Conservation (phyloP, 257 asterid genomes). For the Scutellaria minor region DNA sequence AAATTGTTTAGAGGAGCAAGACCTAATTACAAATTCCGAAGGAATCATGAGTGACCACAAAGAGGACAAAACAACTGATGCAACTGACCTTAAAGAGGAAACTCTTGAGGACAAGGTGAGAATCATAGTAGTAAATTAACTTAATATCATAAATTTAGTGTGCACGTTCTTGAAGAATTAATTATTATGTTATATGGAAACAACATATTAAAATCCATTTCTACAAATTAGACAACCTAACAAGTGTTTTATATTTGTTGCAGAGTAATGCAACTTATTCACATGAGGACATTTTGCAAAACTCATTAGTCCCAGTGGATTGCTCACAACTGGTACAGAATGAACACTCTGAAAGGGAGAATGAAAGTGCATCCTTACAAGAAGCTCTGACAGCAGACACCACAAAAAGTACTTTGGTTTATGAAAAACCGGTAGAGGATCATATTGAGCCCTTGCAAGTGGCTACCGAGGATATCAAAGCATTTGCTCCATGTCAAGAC, state of each 20-base stretch:
- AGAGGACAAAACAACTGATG: constrained; percentile 24
- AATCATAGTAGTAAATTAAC: not conserved
- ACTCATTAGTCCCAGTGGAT: constrained; percentile 25
- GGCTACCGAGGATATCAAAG: constrained; percentile 27
- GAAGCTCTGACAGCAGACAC: constrained; percentile 26
- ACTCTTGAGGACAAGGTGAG: constrained; percentile 31
- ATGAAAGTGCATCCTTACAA: constrained; percentile 26
- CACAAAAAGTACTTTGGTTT: constrained; percentile 12
- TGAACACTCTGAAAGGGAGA: constrained; percentile 21
- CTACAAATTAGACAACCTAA: constrained; percentile 9
- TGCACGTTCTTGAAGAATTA: constrained; percentile 8
- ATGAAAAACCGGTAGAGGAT: constrained; percentile 27
- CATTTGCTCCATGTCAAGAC: constrained; percentile 25
- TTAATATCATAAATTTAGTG: not conserved
- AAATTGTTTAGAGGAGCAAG: constrained; percentile 26
- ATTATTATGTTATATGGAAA: constrained; percentile 16
- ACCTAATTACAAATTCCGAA: constrained; percentile 13
- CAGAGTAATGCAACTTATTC: constrained; percentile 29
- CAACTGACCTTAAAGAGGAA: constrained; percentile 26
- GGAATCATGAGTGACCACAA: constrained; percentile 14
- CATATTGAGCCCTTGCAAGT: constrained; percentile 18
- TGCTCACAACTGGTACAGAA: constrained; percentile 20
- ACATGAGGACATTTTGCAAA: constrained; percentile 20
- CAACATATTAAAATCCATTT: not conserved
- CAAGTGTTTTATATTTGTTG: constrained; percentile 18